Percentiles rank a stretch among this genome's conserved stretches.
Evolutionary conservation across 129 eudicot genomes (phyloP).

Genomic region (Heracleum sosnowskyi): DNA sequence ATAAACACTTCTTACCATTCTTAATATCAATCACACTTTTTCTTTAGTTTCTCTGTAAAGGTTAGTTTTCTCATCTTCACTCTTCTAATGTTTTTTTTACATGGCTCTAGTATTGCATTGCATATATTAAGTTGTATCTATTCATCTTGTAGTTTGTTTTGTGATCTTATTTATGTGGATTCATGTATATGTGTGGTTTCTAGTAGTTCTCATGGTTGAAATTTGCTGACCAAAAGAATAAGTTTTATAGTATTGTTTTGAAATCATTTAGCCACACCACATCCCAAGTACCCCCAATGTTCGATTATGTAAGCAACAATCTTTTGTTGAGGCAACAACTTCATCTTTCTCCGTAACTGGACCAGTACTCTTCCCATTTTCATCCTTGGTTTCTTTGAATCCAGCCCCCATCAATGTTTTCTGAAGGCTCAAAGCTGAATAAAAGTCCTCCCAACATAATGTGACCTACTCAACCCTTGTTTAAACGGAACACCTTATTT

Average conservation of each 20-base stretch:
- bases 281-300: neutral
- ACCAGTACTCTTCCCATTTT: neutral
- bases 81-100: too few relatives aligned
- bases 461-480: slow-evolving; percentile 66
- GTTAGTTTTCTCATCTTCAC: too few relatives aligned
- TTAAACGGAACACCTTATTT: slow-evolving; percentile 68
- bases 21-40: too few relatives aligned
- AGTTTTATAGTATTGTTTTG: neutral
- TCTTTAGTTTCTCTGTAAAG: too few relatives aligned
- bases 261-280: neutral
- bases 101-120: too few relatives aligned
- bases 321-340: slow-evolving; percentile 4
- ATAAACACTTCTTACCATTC: too few relatives aligned
- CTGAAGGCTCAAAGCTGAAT: slow-evolving; percentile 74
- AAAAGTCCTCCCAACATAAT: slow-evolving; percentile 76
- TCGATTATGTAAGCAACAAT: neutral
- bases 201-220: too few relatives aligned
- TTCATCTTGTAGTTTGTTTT: too few relatives aligned
- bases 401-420: slow-evolving; percentile 49
- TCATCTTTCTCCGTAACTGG: neutral
- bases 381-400: slow-evolving; percentile 7
- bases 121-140: too few relatives aligned
- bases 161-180: too few relatives aligned
- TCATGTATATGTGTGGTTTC: too few relatives aligned
- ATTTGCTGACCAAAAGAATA: neutral